phyloP scores from a whole-genome alignment of 1,139 yeast species.

The Pichia sp. region DNA sequence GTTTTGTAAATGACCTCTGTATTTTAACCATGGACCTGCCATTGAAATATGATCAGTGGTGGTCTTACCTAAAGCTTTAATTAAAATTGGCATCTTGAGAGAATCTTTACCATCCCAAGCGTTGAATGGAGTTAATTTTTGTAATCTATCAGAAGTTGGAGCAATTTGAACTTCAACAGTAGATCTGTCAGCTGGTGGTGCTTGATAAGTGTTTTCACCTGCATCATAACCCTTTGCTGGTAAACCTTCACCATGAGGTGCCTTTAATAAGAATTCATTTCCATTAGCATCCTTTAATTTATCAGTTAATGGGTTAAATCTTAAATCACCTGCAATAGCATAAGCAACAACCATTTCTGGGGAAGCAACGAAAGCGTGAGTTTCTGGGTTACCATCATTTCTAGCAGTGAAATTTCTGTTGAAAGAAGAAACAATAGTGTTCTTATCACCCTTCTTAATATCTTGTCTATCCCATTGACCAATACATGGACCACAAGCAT shows the following conservation, averaged over 20 bases:
- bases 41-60: slow-evolving; percentile 98
- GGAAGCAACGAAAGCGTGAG: slow-evolving; percentile 96
- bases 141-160: slow-evolving; percentile 86
- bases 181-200: slow-evolving; percentile 89
- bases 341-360: slow-evolving; percentile 97
- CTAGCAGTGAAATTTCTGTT: slow-evolving; percentile 99
- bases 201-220: slow-evolving; percentile 96
- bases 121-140: slow-evolving; percentile 82
- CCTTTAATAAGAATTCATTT: slow-evolving; percentile 87
- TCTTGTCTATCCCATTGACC: slow-evolving; percentile 99
- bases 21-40: slow-evolving; percentile 99
- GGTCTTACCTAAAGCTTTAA: slow-evolving; percentile 96
- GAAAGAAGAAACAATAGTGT: slow-evolving; percentile 97
- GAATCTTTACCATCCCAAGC: slow-evolving; percentile 98
- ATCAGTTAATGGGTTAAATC: slow-evolving; percentile 97
- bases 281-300: slow-evolving; percentile 91
- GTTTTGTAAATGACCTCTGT: slow-evolving; percentile 99
- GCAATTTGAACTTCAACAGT: slow-evolving; percentile 67
- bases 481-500: slow-evolving; percentile 99
- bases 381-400: slow-evolving; percentile 98
- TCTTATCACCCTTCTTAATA: slow-evolving; percentile 94
- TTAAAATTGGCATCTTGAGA: slow-evolving; percentile 80
- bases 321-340: slow-evolving; percentile 95
- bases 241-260: slow-evolving; percentile 90
- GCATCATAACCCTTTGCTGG: slow-evolving; percentile 90